Percentiles rank a stretch among this genome's conserved stretches.
Conservation (phyloP, 805 yeast genomes). For the Diddensiella transvaalensis region DNA sequence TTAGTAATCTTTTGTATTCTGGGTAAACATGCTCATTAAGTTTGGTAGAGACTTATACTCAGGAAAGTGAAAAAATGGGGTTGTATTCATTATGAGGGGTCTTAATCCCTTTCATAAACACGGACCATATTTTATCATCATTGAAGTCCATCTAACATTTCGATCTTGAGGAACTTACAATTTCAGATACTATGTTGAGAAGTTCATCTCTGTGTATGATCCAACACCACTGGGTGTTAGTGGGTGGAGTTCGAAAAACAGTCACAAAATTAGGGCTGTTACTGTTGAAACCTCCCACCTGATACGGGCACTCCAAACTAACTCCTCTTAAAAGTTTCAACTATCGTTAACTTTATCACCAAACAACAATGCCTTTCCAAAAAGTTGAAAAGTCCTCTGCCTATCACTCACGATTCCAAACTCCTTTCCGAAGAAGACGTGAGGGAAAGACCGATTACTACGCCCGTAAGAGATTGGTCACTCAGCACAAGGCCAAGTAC, state of each 20-base stretch:
- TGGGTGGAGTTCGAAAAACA: background rate
- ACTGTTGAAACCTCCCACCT: background rate
- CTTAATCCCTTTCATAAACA: constrained; percentile 39
- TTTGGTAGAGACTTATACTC: no score
- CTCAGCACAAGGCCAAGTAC: constrained; percentile 99
- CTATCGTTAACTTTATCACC: constrained; percentile 6
- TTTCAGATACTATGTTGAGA: background rate
- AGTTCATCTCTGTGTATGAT: background rate
- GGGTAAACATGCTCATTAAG: no score
- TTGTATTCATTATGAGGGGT: constrained; percentile 37
- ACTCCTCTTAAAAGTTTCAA: constrained; percentile 1
- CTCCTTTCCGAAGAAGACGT: constrained; percentile 99
- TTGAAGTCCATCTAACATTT: background rate
- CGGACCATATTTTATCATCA: constrained; percentile 36
- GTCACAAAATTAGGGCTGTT: constrained; percentile 5
- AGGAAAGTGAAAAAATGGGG: constrained; percentile 28
- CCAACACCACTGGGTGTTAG: background rate
- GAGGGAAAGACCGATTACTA: constrained; percentile 99
- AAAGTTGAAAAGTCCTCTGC: constrained; percentile 76
- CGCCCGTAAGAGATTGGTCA: constrained; percentile 99
- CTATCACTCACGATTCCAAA: constrained; percentile 99
- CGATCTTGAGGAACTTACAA: background rate
- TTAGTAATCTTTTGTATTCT: no score
- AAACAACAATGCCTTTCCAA: constrained; percentile 68
- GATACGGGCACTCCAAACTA: no score